Base-by-base conservation (phyloP, 371 early-diverging fungal species). In the Mortierella sp. region DNA sequence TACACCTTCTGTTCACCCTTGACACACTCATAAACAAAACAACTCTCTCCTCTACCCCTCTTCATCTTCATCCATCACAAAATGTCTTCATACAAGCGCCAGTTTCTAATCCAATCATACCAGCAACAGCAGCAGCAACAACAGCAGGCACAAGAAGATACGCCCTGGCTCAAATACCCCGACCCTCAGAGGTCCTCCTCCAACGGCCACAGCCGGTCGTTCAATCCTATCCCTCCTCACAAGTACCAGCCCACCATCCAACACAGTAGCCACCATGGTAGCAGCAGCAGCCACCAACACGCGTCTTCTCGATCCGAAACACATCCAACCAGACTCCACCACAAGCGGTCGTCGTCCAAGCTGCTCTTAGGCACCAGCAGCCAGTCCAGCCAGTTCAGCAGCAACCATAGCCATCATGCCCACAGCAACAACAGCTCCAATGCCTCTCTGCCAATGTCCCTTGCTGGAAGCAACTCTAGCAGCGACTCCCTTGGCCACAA, bases 161-260 rank as follows among this genome's bases (percentile, higher is more conserved):
- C 64, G 66, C 76, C 80, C 14, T 80, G 80, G 80, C 61, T 80
- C 14, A 43, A 45, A 68, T 80, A 80, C 64, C 80, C 80, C 6
- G 80, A 61, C 63, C 66, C 80, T 4, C 71, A 74, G 34, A 79
- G 71, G 68, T 37, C 80, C 45, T 52, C 74, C 69, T 48, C 74
- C 65, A 76, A 72, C 72, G 66, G 47, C 69, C 79, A 80, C 69
- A 80, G 80, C 41, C 80, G 80, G 44, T 58, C 70, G 16, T 53
- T 55, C 71, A 24, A 55, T n/a, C 73, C 73, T n/a, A 24, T 2
- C 50, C 47, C 24, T 7, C 39, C 64, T 13, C 66, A 52, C 71
- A 48, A 52, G 43, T 31, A 64, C 19, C 53, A 37, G 11, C 40
- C 53, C 44, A 24, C 66, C 45, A 55, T 26, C 1, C 64, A 39